Conservation (phyloP, 768 basidiomycete genomes). For the Lentinula boryana region DNA sequence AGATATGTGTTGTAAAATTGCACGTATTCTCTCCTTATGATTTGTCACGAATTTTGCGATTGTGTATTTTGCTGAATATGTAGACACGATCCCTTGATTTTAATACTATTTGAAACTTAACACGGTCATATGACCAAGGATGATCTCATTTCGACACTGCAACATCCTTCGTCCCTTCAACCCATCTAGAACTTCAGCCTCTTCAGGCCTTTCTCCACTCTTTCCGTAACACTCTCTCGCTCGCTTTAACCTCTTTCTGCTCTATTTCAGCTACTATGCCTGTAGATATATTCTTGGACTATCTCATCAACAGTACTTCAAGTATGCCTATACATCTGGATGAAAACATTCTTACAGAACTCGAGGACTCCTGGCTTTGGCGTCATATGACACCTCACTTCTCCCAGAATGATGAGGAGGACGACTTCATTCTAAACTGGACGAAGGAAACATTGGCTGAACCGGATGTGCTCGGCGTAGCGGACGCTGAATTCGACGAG, state of each 20-base stretch:
- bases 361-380: conserved; percentile 2
- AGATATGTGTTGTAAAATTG: not conserved
- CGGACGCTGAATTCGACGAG: not conserved
- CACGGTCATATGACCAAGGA: too few relatives aligned
- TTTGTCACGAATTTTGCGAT: too few relatives aligned
- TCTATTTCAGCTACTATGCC: not conserved
- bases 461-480: not conserved
- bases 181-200: not conserved
- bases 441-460: not conserved
- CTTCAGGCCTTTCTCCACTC: not conserved
- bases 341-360: not conserved
- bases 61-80: too few relatives aligned
- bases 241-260: too few relatives aligned
- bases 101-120: too few relatives aligned
- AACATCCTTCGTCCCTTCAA: not conserved
- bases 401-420: not conserved
- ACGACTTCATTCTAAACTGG: not conserved
- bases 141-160: not conserved
- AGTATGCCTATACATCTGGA: conserved; percentile 1
- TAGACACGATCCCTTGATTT: too few relatives aligned
- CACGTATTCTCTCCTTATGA: too few relatives aligned
- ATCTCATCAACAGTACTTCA: conserved; percentile 1
- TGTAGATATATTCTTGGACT: conserved; percentile 1
- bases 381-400: not conserved
- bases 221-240: not conserved